phyloP scores from a whole-genome alignment of 2,329 filamentous ascomycete genomes.

The Lasiodiplodia theobromae region DNA sequence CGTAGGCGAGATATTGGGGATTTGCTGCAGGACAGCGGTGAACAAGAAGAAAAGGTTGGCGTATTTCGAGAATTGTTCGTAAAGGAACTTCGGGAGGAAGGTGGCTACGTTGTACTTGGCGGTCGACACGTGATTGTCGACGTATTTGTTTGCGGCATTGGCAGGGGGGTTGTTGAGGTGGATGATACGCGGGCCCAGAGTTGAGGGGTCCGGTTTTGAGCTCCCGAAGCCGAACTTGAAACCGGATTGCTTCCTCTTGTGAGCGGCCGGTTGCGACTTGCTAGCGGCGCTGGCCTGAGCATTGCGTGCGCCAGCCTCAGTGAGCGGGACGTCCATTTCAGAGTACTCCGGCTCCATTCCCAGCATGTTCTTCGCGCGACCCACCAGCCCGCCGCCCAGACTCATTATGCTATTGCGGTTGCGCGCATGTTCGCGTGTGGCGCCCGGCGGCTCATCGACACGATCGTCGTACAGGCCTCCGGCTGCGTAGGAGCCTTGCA shows the following conservation, averaged over 20 bases:
- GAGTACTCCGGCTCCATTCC: conserved; percentile 89
- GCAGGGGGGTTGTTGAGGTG: conserved; percentile 95
- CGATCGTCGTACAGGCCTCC: conserved; percentile 63
- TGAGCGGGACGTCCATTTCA: conserved; percentile 97
- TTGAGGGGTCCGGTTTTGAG: conserved; percentile 85
- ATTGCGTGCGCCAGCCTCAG: conserved; percentile 69
- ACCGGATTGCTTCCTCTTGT: conserved; percentile 63
- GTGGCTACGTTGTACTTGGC: conserved; percentile 95
- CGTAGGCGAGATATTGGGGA: conserved; percentile 91
- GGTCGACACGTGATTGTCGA: conserved; percentile 96
- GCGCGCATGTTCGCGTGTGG: conserved; percentile 61
- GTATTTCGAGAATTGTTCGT: conserved; percentile 99
- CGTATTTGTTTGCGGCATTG: conserved; percentile 86
- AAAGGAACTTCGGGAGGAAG: conserved; percentile 95
- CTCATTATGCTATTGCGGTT: conserved; percentile 89
- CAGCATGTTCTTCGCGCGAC: conserved; percentile 86
- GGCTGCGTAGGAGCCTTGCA: conserved; percentile 78
- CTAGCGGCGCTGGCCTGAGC: conserved; percentile 45
- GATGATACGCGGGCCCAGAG: conserved; percentile 89
- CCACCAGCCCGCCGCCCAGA: conserved; percentile 85
- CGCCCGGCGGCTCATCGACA: conserved; percentile 39
- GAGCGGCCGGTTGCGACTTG: conserved; percentile 56
- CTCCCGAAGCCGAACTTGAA: conserved; percentile 94
- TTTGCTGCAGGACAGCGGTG: conserved; percentile 92
- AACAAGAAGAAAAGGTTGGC: conserved; percentile 99